Evolutionary conservation across 805 yeast genomes (phyloP).

Genomic region (Wickerhamiella shivajii): DNA sequence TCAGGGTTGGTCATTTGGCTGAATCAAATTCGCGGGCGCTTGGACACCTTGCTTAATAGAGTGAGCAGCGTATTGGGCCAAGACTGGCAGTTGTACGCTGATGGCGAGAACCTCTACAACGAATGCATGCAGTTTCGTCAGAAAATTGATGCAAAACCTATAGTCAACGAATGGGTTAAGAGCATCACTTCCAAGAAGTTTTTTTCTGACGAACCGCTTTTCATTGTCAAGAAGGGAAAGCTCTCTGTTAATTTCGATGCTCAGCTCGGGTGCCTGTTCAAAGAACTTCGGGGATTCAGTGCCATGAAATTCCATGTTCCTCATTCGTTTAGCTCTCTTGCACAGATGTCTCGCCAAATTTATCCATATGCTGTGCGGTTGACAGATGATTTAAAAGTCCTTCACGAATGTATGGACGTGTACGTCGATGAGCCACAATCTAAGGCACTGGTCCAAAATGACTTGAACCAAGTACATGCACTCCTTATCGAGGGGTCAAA

Average conservation of each 20-base stretch:
- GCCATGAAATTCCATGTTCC: constrained; percentile 46
- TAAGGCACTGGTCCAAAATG: constrained; percentile 25
- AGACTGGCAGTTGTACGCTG: constrained; percentile 48
- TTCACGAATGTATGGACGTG: constrained; percentile 4
- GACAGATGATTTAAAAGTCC: constrained; percentile 31
- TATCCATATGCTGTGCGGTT: constrained; percentile 45
- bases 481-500: constrained; percentile 26
- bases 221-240: constrained; percentile 25
- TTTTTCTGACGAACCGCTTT: constrained; percentile 25
- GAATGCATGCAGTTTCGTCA: constrained; percentile 35
- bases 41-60: constrained; percentile 30
- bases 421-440: background rate
- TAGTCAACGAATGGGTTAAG: constrained; percentile 38
- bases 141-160: constrained; percentile 30
- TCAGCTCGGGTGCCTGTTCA: constrained; percentile 29
- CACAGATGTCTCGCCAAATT: constrained; percentile 36
- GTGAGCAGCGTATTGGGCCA: constrained; percentile 41
- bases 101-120: constrained; percentile 46
- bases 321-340: constrained; percentile 30
- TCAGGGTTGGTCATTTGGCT: constrained; percentile 39
- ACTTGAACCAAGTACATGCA: constrained; percentile 24
- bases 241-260: constrained; percentile 40
- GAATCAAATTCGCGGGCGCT: constrained; percentile 33
- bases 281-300: constrained; percentile 39
- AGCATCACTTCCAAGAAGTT: constrained; percentile 17